phyloP scores from a whole-genome alignment of 331 rosid genomes.

The Prunus yedoensis region DNA sequence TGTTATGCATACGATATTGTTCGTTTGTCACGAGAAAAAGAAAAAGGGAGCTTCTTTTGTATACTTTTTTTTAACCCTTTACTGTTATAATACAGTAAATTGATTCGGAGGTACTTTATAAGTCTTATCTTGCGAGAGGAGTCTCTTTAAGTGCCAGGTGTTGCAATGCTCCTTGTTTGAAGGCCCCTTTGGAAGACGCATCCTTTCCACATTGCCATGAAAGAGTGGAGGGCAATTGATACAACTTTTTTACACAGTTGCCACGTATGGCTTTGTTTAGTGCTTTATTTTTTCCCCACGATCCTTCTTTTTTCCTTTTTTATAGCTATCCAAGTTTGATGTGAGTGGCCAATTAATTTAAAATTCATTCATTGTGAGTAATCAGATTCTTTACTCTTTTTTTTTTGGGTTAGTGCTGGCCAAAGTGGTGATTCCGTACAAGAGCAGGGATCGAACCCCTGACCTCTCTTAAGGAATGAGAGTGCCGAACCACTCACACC shows the following conservation, averaged over 20 bases:
- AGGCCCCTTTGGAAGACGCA: background rate
- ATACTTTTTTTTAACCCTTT: background rate
- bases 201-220: background rate
- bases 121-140: background rate
- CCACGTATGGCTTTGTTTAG: background rate
- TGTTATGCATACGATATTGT: background rate
- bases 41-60: background rate
- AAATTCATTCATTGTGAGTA: background rate
- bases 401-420: too few relatives aligned
- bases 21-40: background rate
- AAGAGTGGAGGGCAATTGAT: background rate
- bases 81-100: slow-evolving; percentile 3
- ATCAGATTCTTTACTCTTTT: background rate
- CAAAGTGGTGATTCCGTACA: too few relatives aligned
- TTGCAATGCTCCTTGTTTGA: background rate
- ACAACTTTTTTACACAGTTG: slow-evolving; percentile 4
- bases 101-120: slow-evolving; percentile 3
- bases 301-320: background rate
- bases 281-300: background rate
- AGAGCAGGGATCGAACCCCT: too few relatives aligned
- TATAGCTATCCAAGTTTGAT: background rate
- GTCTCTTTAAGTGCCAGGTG: slow-evolving; percentile 4
- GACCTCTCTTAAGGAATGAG: too few relatives aligned
- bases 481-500: too few relatives aligned
- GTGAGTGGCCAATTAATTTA: background rate